phyloP scores from a whole-genome alignment of 228 moss, liverwort and hornwort species.

The Sphagnum fallax region DNA sequence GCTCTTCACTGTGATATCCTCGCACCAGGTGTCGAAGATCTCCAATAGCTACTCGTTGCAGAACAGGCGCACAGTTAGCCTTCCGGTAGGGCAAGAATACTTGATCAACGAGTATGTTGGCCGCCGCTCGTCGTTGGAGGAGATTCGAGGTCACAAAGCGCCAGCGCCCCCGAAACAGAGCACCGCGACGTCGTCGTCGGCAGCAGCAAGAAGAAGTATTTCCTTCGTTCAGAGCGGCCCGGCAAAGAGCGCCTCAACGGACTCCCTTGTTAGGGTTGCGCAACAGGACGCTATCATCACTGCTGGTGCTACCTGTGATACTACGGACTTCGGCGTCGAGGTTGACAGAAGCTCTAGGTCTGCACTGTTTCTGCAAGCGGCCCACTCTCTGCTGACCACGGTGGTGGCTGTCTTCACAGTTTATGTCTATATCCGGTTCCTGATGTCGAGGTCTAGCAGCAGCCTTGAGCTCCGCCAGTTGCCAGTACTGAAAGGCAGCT shows the following conservation, averaged over 20 bases:
- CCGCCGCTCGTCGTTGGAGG: constrained; percentile 19
- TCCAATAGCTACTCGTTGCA: constrained; percentile 39
- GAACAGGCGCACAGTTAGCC: constrained; percentile 30
- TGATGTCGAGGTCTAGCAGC: constrained; percentile 18
- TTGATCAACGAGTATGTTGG: constrained; percentile 26
- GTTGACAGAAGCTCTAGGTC: constrained; percentile 42
- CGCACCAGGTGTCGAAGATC: constrained; percentile 34
- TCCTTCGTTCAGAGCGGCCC: constrained; percentile 29
- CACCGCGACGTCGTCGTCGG: not conserved
- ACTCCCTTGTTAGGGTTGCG: constrained; percentile 1
- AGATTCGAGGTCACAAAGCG: constrained; percentile 1
- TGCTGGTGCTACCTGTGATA: constrained; percentile 14
- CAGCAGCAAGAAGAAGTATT: constrained; percentile 16
- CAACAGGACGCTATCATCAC: constrained; percentile 5
- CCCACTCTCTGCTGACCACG: constrained; percentile 20
- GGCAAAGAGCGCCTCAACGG: not conserved
- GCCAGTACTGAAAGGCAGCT: not conserved
- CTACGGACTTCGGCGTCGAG: constrained; percentile 35
- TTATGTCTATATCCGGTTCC: constrained; percentile 33
- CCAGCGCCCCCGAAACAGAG: constrained; percentile 5
- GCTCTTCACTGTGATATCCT: not conserved
- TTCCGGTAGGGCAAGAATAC: constrained; percentile 22
- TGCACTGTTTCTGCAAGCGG: constrained; percentile 42
- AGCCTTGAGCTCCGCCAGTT: not conserved
- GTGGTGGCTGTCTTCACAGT: constrained; percentile 33